Evolutionary conservation across 2,329 filamentous ascomycete species (phyloP), one percentile per base, ranked within the genome.

Genomic region (Ceratocystis cubensis): DNA sequence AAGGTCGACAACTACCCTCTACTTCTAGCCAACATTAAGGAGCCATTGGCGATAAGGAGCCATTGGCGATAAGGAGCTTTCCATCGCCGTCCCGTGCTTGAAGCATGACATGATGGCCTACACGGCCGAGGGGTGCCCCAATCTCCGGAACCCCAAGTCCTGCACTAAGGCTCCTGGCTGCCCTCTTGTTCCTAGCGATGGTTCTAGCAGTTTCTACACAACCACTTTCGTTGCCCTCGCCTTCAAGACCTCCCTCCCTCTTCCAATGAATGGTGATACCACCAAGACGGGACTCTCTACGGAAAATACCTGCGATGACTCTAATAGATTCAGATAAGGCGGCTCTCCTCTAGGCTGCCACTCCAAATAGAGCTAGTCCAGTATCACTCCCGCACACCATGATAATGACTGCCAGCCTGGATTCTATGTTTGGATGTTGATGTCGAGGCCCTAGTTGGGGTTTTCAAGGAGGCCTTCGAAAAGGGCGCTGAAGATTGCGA

Each of bases 61-160:
- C 5, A 80, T 89, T 41, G 84, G 83, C 2, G 65, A 68, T 0
- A 71, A 79, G 66, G 87, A 84, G 71, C 73, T 85, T 17, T 88
- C 87, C 0, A 82, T 88, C 64, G 87, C 87, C 8, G 84, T 87
- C 0, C 88, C 87, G 0, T 87, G 84, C 0, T 78, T 85, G 2
- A 77, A 81, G 69, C 74, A 77, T 59, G 87, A 90, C 71, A 82
- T 90, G 81, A 81, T 90, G 59, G 86, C 84, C 15, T 89, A 83
- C 73, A 88, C 82, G 0, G 69, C 75, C 2, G 75, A 80, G 10
- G 84, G 81, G 74, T 87, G 79, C 79, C 86, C 84, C 75, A 76
- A 78, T 72, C 82, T 80, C 20, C 70, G 74, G 48, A 25, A 57
- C 10, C 72, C 77, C 2, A 77, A 75, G 33, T 75, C 77, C 33